Conservation (phyloP, 345 rosid genomes). For the Iberis pinnata region DNA sequence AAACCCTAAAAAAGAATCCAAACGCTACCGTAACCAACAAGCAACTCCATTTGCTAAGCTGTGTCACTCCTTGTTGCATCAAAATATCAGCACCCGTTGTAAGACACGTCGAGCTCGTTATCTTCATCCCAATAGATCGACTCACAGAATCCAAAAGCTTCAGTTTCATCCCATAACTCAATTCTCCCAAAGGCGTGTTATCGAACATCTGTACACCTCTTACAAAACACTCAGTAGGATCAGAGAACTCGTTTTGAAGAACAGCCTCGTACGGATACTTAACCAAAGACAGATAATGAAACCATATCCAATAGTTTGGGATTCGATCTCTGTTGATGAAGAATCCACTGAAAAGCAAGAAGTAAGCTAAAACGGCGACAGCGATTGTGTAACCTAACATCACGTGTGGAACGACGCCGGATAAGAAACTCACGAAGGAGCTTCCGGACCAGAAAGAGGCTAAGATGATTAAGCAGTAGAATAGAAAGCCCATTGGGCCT, state of each 20-base stretch:
- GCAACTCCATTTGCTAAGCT: neutral
- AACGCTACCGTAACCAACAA: neutral
- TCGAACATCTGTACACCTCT: neutral
- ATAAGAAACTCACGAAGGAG: conserved; percentile 76
- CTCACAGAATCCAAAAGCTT: neutral
- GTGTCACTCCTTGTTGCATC: neutral
- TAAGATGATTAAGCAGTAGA: conserved; percentile 48
- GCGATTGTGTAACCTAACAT: conserved; percentile 75
- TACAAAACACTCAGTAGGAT: neutral
- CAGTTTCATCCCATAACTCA: neutral
- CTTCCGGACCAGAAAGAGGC: conserved; percentile 85
- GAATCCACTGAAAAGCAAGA: conserved; percentile 84
- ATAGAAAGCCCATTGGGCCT: conserved; percentile 53
- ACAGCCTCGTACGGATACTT: neutral
- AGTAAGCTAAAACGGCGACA: conserved; percentile 65
- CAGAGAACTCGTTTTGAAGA: neutral
- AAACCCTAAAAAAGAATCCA: neutral
- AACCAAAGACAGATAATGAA: neutral
- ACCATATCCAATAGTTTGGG: conserved; percentile 47
- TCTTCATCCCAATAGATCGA: neutral
- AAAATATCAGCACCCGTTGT: neutral
- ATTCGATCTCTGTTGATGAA: conserved; percentile 66
- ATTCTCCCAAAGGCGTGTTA: neutral
- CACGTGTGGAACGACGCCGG: conserved; percentile 68
- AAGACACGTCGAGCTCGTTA: neutral